Evolutionary conservation across 768 basidiomycete genomes (phyloP), one percentile per base, ranked within the genome.

Genomic region (Collybia nuda): DNA sequence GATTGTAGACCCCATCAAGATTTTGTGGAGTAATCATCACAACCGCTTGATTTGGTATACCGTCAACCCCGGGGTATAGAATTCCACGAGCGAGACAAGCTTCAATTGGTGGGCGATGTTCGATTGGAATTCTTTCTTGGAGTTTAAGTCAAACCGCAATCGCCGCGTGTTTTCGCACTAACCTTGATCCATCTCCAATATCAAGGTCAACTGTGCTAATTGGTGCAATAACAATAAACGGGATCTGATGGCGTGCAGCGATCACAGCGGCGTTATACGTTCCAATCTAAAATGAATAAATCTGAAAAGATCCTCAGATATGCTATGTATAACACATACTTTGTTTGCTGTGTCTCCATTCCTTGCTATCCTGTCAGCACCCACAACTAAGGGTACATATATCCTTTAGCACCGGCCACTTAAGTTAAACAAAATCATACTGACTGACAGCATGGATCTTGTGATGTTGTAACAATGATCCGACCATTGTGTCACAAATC

Each of bases 271-370:
- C 93, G 60, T 98, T 96, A 73, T 96, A 98, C 0, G 96, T 97
- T 44, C 94, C 94, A 62, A 98, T 89, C 75, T 78, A 54, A 76
- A 28, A 47, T 40, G 35, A 15, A 29, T 26, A 22, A 79, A 4
- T 2, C 3, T 32, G 32, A 5, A 11, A 2, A 32, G 3, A 9
- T 57, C 12, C 24, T 29, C 7, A 26, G 24, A 7, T 26, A 26
- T 22, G 22, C 14, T n/a, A 29, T 11, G 26, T 43, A 42, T 26
- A 40, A 28, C 29, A 58, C 62, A 35, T 12, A 71, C 78, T 76
- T 98, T 98, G 77, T 98, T 98, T 14, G 96, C 96, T 1, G 96
- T 98, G 70, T 98, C 96, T 3, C 96, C 96, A 61, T 98, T 98
- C 63, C 73, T 80, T 1, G 93, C 91, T 56, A 98, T 85, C 51